These are phyloP conservation scores for Acidiella bohemica DNA, from an alignment of 495 filamentous ascomycete species.

Conservation along the genomic window DNA sequence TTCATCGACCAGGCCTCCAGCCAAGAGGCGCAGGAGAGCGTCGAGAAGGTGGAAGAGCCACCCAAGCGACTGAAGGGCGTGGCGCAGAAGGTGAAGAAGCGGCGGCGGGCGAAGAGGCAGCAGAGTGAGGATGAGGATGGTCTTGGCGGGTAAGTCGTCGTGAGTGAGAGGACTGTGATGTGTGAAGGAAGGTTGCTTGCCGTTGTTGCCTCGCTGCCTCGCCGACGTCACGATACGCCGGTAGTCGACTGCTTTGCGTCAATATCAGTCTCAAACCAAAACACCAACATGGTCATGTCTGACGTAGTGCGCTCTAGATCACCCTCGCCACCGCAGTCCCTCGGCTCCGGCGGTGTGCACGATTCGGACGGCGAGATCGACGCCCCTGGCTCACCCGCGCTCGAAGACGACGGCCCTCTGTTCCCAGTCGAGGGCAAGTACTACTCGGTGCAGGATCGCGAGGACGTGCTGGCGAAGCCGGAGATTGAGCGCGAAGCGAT, in stretches of 20 bases:
- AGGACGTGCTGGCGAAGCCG: slow-evolving; percentile 70
- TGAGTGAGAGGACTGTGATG: slow-evolving; percentile 1
- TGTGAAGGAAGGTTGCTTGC: background rate
- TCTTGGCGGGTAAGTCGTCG: slow-evolving; percentile 4
- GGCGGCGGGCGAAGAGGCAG: slow-evolving; percentile 4
- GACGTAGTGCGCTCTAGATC: slow-evolving; percentile 5
- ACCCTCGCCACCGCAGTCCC: slow-evolving; percentile 34
- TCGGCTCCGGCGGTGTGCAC: slow-evolving; percentile 75
- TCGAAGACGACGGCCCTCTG: slow-evolving; percentile 48
- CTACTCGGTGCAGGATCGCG: slow-evolving; percentile 62
- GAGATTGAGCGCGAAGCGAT: slow-evolving; percentile 83
- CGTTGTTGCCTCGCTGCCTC: slow-evolving; percentile 1
- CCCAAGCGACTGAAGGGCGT: slow-evolving; percentile 7
- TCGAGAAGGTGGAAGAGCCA: slow-evolving; percentile 14
- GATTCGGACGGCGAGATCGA: slow-evolving; percentile 59
- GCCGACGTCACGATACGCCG: background rate
- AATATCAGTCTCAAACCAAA: background rate
- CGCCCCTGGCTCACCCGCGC: slow-evolving; percentile 36
- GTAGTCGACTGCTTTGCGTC: background rate
- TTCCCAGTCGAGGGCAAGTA: slow-evolving; percentile 87
- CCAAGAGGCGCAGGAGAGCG: slow-evolving; percentile 10
- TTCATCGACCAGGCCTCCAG: background rate
- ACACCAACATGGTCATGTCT: background rate
- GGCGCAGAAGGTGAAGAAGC: slow-evolving; percentile 14
- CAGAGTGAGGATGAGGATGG: slow-evolving; percentile 14